Evolutionary conservation across 2,329 filamentous ascomycete species (phyloP), one percentile per base, ranked within the genome.

Genomic region (Calonectria pseudoreteaudii): DNA sequence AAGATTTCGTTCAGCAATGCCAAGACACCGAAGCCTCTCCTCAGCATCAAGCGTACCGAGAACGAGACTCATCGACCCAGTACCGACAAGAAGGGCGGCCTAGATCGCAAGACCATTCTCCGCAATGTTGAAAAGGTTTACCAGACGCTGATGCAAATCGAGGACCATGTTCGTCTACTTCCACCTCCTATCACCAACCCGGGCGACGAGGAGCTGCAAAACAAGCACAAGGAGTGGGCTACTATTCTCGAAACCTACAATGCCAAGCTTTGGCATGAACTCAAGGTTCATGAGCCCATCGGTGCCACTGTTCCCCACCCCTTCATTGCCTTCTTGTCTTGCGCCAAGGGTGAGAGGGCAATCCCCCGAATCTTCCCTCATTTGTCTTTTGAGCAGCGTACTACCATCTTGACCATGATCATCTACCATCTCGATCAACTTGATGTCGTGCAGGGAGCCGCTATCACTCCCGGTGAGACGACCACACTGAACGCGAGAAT

Each of bases 1-100:
- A 99, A 98, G 87, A 99, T 99, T 72, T 98, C 96, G 0, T 99
- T 98, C 87, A 98, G 96, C 88, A 99, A 99, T 81, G 95, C 97
- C 62, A 99, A 98, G 88, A 98, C 97, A 0, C 97, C 97, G 0
- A 97, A 98, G 85, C 95, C 96, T 20, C 88, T 98, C 71, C 92
- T 99, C 65, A 99, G 97, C 83, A 96, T 99, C 87, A 98, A 98
- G 88, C 94, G 96, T 38, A 89, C 91, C 26, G 96, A 98, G 66
- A 91, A 92, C 56, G 91, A 93, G 70, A 82, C 86, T 34, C 88
- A 90, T 68, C 88, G 90, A 34, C 87, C 90, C 28, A 84, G 85
- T 64, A 89, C 86, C 73, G 86, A 87, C 52, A 89, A 88, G 77
- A 87, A 86, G 79, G 74, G 82, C n/a, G 91, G 91, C 47, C 91